Percentiles rank a stretch among this genome's conserved stretches.
Evolutionary conservation across 2,329 filamentous ascomycete genomes (phyloP).

Genomic region (Colletotrichum euphorbiae): DNA sequence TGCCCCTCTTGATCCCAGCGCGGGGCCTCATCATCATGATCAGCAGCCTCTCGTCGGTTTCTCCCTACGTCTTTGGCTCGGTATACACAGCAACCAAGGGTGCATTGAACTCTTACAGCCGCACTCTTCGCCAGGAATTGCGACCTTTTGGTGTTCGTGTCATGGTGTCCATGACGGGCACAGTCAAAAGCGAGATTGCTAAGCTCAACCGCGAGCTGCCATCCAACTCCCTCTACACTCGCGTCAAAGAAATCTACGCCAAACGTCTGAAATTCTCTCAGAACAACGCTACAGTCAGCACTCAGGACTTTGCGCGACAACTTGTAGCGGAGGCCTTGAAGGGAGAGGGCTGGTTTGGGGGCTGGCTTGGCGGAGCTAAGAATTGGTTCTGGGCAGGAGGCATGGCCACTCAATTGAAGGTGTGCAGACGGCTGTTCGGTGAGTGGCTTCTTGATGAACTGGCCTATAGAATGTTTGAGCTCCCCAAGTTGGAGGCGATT

Average conservation of each 20-base stretch:
- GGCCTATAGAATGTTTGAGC: slow-evolving; percentile 51
- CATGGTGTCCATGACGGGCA: slow-evolving; percentile 67
- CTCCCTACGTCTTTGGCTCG: slow-evolving; percentile 65
- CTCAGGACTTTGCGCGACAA: slow-evolving; percentile 55
- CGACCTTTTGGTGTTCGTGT: slow-evolving; percentile 66
- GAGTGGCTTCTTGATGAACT: slow-evolving; percentile 47
- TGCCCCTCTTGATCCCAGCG: slow-evolving; percentile 60
- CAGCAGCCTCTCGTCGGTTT: slow-evolving; percentile 62
- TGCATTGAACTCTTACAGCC: slow-evolving; percentile 64
- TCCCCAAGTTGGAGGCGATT: slow-evolving; percentile 49
- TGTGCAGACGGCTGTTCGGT: slow-evolving; percentile 45
- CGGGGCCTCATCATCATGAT: slow-evolving; percentile 67
- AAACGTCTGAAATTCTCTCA: slow-evolving; percentile 61
- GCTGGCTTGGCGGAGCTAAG: slow-evolving; percentile 48
- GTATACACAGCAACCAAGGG: slow-evolving; percentile 68
- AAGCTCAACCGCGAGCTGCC: slow-evolving; percentile 57
- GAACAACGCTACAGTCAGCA: slow-evolving; percentile 57
- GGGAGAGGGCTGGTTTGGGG: slow-evolving; percentile 51
- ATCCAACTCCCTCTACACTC: slow-evolving; percentile 59
- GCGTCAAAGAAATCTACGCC: slow-evolving; percentile 59
- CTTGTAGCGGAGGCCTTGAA: slow-evolving; percentile 57
- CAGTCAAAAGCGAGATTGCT: slow-evolving; percentile 63
- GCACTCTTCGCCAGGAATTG: slow-evolving; percentile 65
- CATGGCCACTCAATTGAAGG: slow-evolving; percentile 47
- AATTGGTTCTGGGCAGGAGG: slow-evolving; percentile 52